Evolutionary conservation across 2,329 filamentous ascomycete genomes (phyloP), one percentile per base, ranked within the genome.

Genomic region (Clonostachys chloroleuca): DNA sequence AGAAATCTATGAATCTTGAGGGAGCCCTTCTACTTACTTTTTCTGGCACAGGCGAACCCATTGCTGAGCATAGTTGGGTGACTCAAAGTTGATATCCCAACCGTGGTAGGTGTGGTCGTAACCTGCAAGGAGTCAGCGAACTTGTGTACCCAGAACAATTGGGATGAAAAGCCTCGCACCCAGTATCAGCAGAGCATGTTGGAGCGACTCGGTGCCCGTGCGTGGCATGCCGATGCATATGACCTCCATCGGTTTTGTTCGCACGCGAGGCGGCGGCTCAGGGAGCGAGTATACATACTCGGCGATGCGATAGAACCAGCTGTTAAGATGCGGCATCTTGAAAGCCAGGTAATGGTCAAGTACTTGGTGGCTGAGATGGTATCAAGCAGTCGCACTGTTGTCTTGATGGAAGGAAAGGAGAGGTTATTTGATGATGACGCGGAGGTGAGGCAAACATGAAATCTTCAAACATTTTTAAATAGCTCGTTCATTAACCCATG

Each of bases 21-120:
- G 30, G 4, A 10, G 4, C 10, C 2, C 10, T 3, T 10, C 9
- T 30, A 9, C 17, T 12, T 10, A 47, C 40, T 47, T 47, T 14
- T 40, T 18, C 13, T 56, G 54, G 10, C 24, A 50, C 48, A 64
- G 53, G 30, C 46, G 50, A 5, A 54, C 54, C 57, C 57, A 65
- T 56, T 16, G 16, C 34, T 45, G 43, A 20, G 34, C 13, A 30
- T 43, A 35, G 45, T 40, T 50, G 20, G 53, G 53, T 0, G 35
- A 49, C 36, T 65, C 61, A 43, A 60, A 61, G 9, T 62, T 47
- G 33, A 61, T 56, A 44, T 69, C 63, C 59, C 58, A 67, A 14
- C 61, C 64, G 47, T 65, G 59, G 40, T 59, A 61, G 6, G 61
- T 65, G 48, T 65, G 54, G 45, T 67, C 56, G 36, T 67, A 61